Base-by-base conservation (phyloP, 345 rosid species). In the Citrus hindsii region DNA sequence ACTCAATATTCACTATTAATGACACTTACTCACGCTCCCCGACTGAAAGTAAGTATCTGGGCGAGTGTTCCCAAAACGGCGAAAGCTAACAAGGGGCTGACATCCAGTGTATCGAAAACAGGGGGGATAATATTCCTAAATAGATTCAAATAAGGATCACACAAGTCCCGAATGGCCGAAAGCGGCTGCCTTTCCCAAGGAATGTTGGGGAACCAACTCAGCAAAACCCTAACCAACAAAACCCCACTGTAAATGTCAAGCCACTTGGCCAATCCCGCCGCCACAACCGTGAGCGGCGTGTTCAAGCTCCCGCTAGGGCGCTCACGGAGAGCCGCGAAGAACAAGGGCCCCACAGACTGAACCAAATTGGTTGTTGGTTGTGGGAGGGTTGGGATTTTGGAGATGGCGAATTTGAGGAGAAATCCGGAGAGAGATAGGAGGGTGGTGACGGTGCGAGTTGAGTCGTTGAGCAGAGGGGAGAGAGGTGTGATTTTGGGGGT, bases 181-280 rank as follows among this genome's bases (percentile, higher is more conserved):
- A 93, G 77, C 1, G 98, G 97, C 85, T 95, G 98, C 25, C 92
- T 82, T 62, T 95, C 98, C 99, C 97, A 93, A 0, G 97, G 97
- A 6, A 92, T 90, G 79, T 95, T 95, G 0, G 97, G 99, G 82
- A 95, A 95, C 99, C 97, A 95, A 81, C 98, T 92, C 18, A 93
- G 93, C 82, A 95, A 85, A 55, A 95, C 99, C 88, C 98, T 87
- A 61, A 95, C 92, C 99, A 93, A 87, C 84, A 95, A 79, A 48
- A 92, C 96, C 73, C 92, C 97, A 38, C 95, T 93, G 89, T 93
- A 92, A 18, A 93, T 91, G 66, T 95, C 97, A 0, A 93, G 90
- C 98, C 98, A 93, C 81, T 92, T 93, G 35, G 97, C 87, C 82
- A 95, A 46, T 2, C 97, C 98, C 2, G 98, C 94, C 0, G 95